Evolutionary conservation across 2,329 filamentous ascomycete species (phyloP).

Genomic region (Aspergillus unguis): DNA sequence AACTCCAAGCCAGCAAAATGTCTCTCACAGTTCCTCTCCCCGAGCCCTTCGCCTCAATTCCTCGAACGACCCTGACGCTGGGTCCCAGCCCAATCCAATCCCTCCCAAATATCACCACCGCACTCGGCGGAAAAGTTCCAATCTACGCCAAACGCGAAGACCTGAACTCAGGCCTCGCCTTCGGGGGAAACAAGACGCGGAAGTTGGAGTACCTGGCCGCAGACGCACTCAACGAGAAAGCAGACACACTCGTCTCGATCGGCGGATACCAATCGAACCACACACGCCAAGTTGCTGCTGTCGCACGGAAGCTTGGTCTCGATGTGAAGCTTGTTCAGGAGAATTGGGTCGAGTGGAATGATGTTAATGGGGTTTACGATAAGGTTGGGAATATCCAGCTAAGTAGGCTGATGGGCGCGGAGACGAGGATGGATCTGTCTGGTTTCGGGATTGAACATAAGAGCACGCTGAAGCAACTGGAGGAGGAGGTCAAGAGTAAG

Average conservation of each 20-base stretch:
- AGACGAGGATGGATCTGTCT: constrained; percentile 59
- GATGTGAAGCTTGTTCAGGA: constrained; percentile 56
- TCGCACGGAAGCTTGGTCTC: constrained; percentile 57
- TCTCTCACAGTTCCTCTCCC: not conserved
- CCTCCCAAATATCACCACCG: constrained; percentile 10
- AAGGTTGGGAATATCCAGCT: constrained; percentile 70
- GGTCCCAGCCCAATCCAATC: constrained; percentile 8
- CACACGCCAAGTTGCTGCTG: constrained; percentile 64
- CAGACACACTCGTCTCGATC: constrained; percentile 8
- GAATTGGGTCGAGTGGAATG: constrained; percentile 64
- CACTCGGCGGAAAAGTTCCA: constrained; percentile 7
- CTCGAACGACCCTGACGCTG: constrained; percentile 6
- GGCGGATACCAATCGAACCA: constrained; percentile 54
- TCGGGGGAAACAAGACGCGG: constrained; percentile 10
- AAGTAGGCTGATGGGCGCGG: constrained; percentile 64
- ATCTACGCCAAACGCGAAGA: constrained; percentile 12
- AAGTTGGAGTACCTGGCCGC: constrained; percentile 11
- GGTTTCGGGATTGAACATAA: constrained; percentile 69
- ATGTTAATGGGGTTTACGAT: constrained; percentile 52
- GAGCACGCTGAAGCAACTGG: constrained; percentile 53
- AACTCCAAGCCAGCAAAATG: not conserved
- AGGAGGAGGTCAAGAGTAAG: constrained; percentile 49
- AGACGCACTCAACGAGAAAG: not conserved
- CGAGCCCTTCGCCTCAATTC: constrained; percentile 9
- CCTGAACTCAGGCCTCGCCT: constrained; percentile 7